Evolutionary conservation across 768 basidiomycete species (phyloP).

Genomic region (Trametes cingulata): DNA sequence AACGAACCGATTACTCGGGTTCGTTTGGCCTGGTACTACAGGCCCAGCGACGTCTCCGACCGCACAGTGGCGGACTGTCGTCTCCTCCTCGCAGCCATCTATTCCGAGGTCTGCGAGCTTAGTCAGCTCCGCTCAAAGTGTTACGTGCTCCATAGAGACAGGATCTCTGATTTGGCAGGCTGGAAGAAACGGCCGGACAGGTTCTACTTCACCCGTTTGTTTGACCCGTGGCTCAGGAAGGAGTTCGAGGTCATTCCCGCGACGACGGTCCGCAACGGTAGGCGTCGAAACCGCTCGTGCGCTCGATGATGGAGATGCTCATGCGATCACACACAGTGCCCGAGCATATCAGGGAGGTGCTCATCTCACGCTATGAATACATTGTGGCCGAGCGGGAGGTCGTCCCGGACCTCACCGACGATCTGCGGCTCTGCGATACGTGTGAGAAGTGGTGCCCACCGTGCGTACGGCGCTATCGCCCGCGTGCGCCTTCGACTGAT

Average conservation of each 20-base stretch:
- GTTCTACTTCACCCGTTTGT: constrained; percentile 95
- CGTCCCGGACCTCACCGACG: constrained; percentile 86
- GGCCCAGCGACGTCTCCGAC: constrained; percentile 93
- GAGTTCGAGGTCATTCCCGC: constrained; percentile 96
- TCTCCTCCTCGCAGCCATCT: constrained; percentile 91
- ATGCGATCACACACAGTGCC: constrained; percentile 55
- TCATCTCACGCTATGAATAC: constrained; percentile 88
- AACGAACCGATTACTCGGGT: constrained; percentile 79
- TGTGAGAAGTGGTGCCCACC: constrained; percentile 90
- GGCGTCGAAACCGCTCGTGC: constrained; percentile 35
- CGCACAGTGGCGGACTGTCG: constrained; percentile 89
- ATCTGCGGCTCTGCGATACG: constrained; percentile 79
- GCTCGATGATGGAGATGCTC: constrained; percentile 9
- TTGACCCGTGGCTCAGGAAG: constrained; percentile 97
- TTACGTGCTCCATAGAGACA: constrained; percentile 92
- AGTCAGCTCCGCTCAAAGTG: constrained; percentile 91
- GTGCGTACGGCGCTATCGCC: constrained; percentile 43
- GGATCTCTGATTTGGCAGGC: constrained; percentile 87
- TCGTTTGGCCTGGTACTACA: constrained; percentile 94
- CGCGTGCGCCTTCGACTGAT: constrained; percentile 14
- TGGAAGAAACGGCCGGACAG: constrained; percentile 95
- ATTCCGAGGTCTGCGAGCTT: constrained; percentile 94
- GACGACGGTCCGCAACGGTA: constrained; percentile 85
- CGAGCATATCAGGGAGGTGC: constrained; percentile 71
- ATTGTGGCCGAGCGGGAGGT: constrained; percentile 94